These are phyloP conservation scores for Grosmannia huntii DNA, from an alignment of 2,329 filamentous ascomycete genomes.

Conservation along the genomic window DNA sequence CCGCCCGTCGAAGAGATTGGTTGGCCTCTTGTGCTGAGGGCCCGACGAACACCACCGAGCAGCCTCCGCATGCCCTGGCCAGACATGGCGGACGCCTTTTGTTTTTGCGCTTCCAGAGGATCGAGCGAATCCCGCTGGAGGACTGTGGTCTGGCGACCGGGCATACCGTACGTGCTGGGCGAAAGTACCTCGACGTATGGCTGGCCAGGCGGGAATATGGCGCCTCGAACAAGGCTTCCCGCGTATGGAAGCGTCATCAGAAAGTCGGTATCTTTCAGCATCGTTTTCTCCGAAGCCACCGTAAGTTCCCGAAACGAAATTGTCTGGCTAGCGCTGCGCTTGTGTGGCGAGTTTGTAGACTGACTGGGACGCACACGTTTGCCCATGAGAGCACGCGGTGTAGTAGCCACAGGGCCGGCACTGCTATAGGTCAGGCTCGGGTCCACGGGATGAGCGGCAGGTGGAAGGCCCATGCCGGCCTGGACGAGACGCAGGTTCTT, in stretches of 20 bases:
- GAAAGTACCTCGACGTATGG: slow-evolving; percentile 61
- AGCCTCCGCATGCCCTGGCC: slow-evolving; percentile 73
- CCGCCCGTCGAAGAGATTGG: slow-evolving; percentile 30
- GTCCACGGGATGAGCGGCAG: slow-evolving; percentile 44
- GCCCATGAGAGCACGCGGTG: slow-evolving; percentile 43
- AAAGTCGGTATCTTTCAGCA: slow-evolving; percentile 42
- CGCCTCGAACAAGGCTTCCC: slow-evolving; percentile 78
- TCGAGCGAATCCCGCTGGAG: slow-evolving; percentile 26
- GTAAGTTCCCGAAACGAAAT: slow-evolving; percentile 67
- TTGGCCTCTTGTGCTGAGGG: slow-evolving; percentile 50
- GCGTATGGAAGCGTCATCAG: slow-evolving; percentile 55
- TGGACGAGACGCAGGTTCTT: slow-evolving; percentile 31
- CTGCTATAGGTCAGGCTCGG: slow-evolving; percentile 34
- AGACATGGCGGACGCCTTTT: slow-evolving; percentile 47
- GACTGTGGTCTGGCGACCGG: slow-evolving; percentile 40
- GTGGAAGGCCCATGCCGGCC: slow-evolving; percentile 25
- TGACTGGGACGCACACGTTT: slow-evolving; percentile 41
- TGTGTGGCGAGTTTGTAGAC: slow-evolving; percentile 40
- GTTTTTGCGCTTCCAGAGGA: slow-evolving; percentile 20
- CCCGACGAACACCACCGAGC: slow-evolving; percentile 74
- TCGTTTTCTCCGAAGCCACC: slow-evolving; percentile 30
- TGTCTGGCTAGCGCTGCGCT: slow-evolving; percentile 75
- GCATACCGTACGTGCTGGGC: slow-evolving; percentile 31
- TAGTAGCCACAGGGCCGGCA: slow-evolving; percentile 40
- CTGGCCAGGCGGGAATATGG: slow-evolving; percentile 69